A percentile compares a stretch with the other conserved stretches of the same genome.
These are phyloP conservation scores for Skeletonema tropicum DNA, from an alignment of 108 stramenopile genomes.

Conservation along the genomic window DNA sequence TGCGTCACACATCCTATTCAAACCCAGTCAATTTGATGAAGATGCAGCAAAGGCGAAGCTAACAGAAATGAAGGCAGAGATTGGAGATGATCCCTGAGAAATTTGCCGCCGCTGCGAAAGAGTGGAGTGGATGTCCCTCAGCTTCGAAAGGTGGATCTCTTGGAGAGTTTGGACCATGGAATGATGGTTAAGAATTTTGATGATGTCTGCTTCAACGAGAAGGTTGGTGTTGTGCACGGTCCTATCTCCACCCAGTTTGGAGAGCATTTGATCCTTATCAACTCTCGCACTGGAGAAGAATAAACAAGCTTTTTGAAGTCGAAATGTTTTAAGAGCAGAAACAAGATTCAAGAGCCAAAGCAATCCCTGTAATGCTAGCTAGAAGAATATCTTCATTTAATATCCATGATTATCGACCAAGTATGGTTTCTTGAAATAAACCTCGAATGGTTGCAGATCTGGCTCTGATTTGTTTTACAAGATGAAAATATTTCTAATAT, in stretches of 20 bases:
- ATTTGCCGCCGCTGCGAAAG: slow-evolving; percentile 56
- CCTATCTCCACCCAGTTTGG: slow-evolving; percentile 74
- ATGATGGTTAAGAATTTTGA: slow-evolving; percentile 78
- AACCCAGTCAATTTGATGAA: slow-evolving; percentile 49
- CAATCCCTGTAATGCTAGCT: neutral
- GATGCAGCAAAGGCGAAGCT: slow-evolving; percentile 46
- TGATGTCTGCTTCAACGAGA: slow-evolving; percentile 59
- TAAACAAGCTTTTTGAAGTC: neutral
- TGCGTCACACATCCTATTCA: slow-evolving; percentile 56
- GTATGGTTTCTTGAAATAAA: neutral
- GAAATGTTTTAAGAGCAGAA: neutral
- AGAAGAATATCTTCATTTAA: neutral
- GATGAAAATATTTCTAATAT: neutral
- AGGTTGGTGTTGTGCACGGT: slow-evolving; percentile 65
- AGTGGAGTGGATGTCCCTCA: slow-evolving; percentile 62
- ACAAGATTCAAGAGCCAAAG: neutral
- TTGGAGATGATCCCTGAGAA: slow-evolving; percentile 51
- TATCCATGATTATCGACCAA: neutral
- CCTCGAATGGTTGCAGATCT: neutral
- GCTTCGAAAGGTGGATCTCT: slow-evolving; percentile 54
- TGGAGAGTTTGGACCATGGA: slow-evolving; percentile 68
- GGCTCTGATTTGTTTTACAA: neutral
- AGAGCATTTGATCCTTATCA: slow-evolving; percentile 62
- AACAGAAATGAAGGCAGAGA: slow-evolving; percentile 43
- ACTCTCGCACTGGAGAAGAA: slow-evolving; percentile 49